A percentile compares a stretch with the other conserved stretches of the same genome.
phyloP scores from a whole-genome alignment of 1,284 basidiomycete genomes.

The Thelephora terrestris region DNA sequence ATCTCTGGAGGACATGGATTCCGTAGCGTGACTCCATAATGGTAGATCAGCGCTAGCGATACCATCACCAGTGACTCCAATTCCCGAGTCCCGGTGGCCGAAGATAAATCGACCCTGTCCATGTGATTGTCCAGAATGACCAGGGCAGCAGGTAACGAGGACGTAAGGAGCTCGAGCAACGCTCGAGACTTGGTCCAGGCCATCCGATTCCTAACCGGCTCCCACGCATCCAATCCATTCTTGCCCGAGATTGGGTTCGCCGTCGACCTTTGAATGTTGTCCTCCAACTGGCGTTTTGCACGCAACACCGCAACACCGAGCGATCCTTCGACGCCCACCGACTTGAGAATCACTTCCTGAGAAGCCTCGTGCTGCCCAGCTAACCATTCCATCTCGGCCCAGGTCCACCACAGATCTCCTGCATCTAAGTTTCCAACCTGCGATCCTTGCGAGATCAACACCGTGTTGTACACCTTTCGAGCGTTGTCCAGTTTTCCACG shows the following conservation, averaged over 20 bases:
- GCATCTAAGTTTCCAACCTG: constrained; percentile 24
- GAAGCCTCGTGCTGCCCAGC: constrained; percentile 39
- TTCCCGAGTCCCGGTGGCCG: constrained; percentile 12
- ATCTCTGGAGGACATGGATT: constrained; percentile 48
- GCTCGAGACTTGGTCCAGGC: constrained; percentile 55
- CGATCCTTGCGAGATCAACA: constrained; percentile 36
- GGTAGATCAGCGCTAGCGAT: constrained; percentile 52
- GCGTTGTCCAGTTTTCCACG: constrained; percentile 66
- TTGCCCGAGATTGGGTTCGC: not conserved
- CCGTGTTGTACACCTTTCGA: constrained; percentile 74
- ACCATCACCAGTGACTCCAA: constrained; percentile 51
- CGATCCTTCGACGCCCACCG: constrained; percentile 39
- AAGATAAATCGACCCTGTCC: constrained; percentile 17
- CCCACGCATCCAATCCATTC: constrained; percentile 5
- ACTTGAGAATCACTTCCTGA: constrained; percentile 41
- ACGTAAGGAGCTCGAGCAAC: constrained; percentile 52
- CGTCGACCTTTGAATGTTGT: constrained; percentile 21
- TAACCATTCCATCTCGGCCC: constrained; percentile 89
- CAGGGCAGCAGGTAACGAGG: constrained; percentile 32
- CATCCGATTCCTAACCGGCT: constrained; percentile 27
- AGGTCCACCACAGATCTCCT: constrained; percentile 72
- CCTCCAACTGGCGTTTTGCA: constrained; percentile 48
- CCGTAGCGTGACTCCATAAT: constrained; percentile 43
- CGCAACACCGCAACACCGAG: constrained; percentile 45
- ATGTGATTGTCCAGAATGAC: constrained; percentile 38